These are phyloP conservation scores for Wallemia mellicola DNA, from an alignment of 1,284 basidiomycete genomes.

Conservation along the genomic window DNA sequence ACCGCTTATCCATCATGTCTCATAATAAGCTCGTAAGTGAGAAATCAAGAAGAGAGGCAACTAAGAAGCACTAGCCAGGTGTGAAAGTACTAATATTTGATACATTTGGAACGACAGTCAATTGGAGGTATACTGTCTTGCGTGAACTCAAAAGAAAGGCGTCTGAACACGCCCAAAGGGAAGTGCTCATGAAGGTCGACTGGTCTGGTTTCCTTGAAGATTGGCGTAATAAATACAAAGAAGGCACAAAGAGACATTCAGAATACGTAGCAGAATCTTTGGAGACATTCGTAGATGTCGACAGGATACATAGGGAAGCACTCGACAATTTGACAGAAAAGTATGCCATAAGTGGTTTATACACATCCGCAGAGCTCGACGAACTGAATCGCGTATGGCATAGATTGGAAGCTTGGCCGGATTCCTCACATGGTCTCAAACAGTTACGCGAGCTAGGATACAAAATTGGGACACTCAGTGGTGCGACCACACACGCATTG, in stretches of 20 bases:
- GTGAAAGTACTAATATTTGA: conserved; percentile 23
- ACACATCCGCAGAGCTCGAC: background rate
- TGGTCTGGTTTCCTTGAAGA: conserved; percentile 25
- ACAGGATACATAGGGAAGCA: conserved; percentile 27
- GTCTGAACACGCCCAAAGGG: conserved; percentile 2
- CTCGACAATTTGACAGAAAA: background rate
- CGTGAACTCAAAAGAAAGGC: conserved; percentile 9
- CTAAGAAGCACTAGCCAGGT: background rate
- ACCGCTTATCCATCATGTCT: background rate
- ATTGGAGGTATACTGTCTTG: conserved; percentile 27
- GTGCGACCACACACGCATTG: too few relatives aligned
- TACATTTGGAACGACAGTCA: conserved; percentile 31
- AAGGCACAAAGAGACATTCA: conserved; percentile 19
- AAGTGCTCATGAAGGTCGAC: conserved; percentile 9
- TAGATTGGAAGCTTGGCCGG: conserved; percentile 23
- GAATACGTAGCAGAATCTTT: conserved; percentile 19
- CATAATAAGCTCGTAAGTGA: background rate
- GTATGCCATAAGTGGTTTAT: background rate
- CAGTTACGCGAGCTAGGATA: too few relatives aligned
- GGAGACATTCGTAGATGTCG: conserved; percentile 23
- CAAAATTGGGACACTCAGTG: conserved; percentile 27
- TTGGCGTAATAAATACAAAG: conserved; percentile 26
- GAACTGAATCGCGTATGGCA: background rate
- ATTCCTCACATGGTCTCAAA: conserved; percentile 22
- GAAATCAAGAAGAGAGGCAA: too few relatives aligned